A percentile compares a stretch with the other conserved stretches of the same genome.
Evolutionary conservation across 108 stramenopile species (phyloP).

Genomic region (Cylindrotheca fusiformis): DNA sequence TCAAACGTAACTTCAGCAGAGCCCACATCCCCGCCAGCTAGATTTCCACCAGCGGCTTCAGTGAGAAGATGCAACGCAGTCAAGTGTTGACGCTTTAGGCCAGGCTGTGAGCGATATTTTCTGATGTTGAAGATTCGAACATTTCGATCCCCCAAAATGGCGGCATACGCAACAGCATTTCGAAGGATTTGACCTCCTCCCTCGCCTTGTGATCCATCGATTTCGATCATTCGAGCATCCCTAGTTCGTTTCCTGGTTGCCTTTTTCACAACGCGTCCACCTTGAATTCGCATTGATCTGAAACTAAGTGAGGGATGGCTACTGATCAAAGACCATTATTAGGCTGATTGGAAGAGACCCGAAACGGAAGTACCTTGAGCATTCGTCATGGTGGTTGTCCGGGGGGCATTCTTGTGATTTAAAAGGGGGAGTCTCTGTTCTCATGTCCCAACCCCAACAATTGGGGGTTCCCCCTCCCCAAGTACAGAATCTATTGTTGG

Average conservation of each 20-base stretch:
- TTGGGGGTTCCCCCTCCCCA: no score
- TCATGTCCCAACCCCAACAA: no score
- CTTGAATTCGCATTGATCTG: not conserved
- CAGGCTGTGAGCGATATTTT: conserved; percentile 45
- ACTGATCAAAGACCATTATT: no score
- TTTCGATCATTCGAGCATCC: conserved; percentile 6
- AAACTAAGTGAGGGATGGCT: no score
- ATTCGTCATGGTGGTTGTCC: no score
- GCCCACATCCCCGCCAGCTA: conserved; percentile 32
- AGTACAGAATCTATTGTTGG: no score
- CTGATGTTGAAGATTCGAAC: conserved; percentile 49
- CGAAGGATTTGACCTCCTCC: conserved; percentile 75
- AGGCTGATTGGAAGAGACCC: no score
- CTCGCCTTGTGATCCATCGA: conserved; percentile 69
- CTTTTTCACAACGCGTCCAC: not conserved
- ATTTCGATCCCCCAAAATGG: conserved; percentile 32
- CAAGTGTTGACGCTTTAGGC: conserved; percentile 57
- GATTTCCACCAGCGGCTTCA: conserved; percentile 26
- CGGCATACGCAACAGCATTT: conserved; percentile 54
- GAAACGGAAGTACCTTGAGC: no score
- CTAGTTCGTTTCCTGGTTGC: no score
- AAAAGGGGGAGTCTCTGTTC: no score
- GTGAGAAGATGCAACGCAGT: conserved; percentile 40
- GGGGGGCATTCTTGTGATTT: no score
- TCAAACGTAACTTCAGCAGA: conserved; percentile 33